Percentiles rank a stretch among this genome's conserved stretches.
These are phyloP conservation scores for Leccinum aurantiacum DNA, from an alignment of 768 basidiomycete species.

Conservation along the genomic window DNA sequence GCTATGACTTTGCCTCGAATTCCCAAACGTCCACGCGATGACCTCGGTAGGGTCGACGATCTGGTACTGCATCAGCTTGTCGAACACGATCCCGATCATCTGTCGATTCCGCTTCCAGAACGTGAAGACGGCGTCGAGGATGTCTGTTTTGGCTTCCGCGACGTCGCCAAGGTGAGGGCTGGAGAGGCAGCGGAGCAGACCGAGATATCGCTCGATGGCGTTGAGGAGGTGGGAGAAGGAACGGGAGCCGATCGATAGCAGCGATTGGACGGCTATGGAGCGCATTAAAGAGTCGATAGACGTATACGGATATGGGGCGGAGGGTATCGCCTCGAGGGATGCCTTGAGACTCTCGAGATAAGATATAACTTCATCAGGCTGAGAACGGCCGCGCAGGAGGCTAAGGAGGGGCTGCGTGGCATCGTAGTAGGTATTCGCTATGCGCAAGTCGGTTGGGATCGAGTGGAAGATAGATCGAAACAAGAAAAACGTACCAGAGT, in stretches of 20 bases:
- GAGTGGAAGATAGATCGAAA: not conserved
- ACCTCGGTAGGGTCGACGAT: too few relatives aligned
- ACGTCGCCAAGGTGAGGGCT: conserved; percentile 34
- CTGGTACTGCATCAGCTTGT: too few relatives aligned
- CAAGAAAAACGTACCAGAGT: conserved; percentile 52
- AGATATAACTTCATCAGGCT: conserved; percentile 75
- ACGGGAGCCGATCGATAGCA: conserved; percentile 88
- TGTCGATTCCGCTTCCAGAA: too few relatives aligned
- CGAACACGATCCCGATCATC: too few relatives aligned
- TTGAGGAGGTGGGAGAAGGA: conserved; percentile 98
- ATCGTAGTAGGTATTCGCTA: conserved; percentile 79
- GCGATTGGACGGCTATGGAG: conserved; percentile 81
- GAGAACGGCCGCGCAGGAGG: conserved; percentile 78
- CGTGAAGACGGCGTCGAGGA: conserved; percentile 51
- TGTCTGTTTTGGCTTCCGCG: conserved; percentile 62
- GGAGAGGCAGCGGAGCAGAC: conserved; percentile 66
- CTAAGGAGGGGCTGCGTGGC: conserved; percentile 75
- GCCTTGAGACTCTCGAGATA: conserved; percentile 71
- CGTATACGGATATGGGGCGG: conserved; percentile 48
- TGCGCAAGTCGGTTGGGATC: not conserved
- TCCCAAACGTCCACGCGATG: too few relatives aligned
- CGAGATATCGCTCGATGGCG: conserved; percentile 92
- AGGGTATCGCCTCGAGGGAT: conserved; percentile 54
- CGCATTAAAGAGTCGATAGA: conserved; percentile 69
- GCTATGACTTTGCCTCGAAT: too few relatives aligned